Conservation (phyloP, 2,329 filamentous ascomycete species). For the Tolypocladium cylindrosporum region DNA sequence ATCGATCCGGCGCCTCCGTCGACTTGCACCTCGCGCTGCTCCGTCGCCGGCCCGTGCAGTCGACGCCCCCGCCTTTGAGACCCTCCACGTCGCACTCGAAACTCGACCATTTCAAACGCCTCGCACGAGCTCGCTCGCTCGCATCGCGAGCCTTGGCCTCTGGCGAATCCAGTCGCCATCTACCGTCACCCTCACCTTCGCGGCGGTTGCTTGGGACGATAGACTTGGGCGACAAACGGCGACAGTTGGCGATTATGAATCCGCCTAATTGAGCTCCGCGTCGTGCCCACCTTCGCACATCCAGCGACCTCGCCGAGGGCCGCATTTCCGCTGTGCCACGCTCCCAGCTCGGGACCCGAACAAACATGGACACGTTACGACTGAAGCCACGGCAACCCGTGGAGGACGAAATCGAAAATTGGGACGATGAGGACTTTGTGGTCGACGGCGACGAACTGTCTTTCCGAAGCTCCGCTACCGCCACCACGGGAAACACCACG, state of each 20-base stretch:
- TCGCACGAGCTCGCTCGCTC: background rate
- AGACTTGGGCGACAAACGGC: background rate
- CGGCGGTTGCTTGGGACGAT: background rate
- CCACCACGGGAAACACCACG: constrained; percentile 14
- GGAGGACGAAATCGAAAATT: constrained; percentile 60
- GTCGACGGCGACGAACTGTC: constrained; percentile 58
- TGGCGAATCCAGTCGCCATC: background rate
- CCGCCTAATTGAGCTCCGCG: constrained; percentile 8
- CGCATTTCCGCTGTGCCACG: background rate
- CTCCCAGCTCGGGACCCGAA: constrained; percentile 5
- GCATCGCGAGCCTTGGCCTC: background rate
- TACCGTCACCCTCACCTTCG: background rate
- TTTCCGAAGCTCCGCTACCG: constrained; percentile 39
- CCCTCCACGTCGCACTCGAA: constrained; percentile 1
- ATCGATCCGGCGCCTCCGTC: background rate
- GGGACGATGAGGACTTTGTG: constrained; percentile 69
- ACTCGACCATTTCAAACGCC: background rate
- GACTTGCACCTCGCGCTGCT: background rate
- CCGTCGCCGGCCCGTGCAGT: background rate
- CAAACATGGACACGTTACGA: constrained; percentile 43
- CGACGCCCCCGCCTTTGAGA: background rate
- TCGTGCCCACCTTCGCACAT: background rate
- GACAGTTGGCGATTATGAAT: constrained; percentile 11
- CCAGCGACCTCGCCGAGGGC: background rate
- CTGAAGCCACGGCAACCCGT: constrained; percentile 43